These are phyloP conservation scores for Penicillium parvum DNA, from an alignment of 495 filamentous ascomycete genomes.

Conservation along the genomic window DNA sequence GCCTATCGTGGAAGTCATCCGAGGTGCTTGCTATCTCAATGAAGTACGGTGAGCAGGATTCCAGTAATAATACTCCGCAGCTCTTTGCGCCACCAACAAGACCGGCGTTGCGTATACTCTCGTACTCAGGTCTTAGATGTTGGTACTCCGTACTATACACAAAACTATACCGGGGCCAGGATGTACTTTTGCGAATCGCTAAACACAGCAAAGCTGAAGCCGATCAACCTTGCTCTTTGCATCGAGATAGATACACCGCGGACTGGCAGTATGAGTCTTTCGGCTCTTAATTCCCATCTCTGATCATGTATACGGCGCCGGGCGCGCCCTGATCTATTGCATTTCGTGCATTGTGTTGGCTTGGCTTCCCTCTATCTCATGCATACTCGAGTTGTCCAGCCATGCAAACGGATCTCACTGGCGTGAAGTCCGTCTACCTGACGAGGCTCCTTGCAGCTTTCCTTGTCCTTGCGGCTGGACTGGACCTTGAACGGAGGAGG, in stretches of 20 bases:
- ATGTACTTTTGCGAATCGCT: not conserved
- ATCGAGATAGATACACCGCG: too few species aligned
- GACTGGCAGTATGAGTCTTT: too few species aligned
- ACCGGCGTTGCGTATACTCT: conserved; percentile 2
- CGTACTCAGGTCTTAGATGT: not conserved
- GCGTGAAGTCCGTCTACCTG: conserved; percentile 13
- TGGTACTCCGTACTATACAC: not conserved
- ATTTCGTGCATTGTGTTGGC: too few species aligned
- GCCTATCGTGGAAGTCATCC: conserved; percentile 25
- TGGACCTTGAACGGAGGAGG: not conserved
- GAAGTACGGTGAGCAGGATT: not conserved
- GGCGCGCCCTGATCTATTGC: not conserved
- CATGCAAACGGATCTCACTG: conserved; percentile 6
- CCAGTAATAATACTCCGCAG: too few species aligned
- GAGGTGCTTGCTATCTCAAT: not conserved
- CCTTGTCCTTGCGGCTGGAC: conserved; percentile 18
- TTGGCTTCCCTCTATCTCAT: conserved; percentile 16
- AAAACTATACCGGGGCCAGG: conserved; percentile 1
- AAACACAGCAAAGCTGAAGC: conserved; percentile 16
- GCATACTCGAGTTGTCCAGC: conserved; percentile 4
- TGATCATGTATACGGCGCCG: not conserved
- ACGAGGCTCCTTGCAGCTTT: conserved; percentile 25
- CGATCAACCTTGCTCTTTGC: conserved; percentile 8
- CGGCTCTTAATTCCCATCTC: not conserved
- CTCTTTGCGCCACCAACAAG: not conserved